Evolutionary conservation across 768 basidiomycete species (phyloP).

Genomic region (Cubamyces lactineus): DNA sequence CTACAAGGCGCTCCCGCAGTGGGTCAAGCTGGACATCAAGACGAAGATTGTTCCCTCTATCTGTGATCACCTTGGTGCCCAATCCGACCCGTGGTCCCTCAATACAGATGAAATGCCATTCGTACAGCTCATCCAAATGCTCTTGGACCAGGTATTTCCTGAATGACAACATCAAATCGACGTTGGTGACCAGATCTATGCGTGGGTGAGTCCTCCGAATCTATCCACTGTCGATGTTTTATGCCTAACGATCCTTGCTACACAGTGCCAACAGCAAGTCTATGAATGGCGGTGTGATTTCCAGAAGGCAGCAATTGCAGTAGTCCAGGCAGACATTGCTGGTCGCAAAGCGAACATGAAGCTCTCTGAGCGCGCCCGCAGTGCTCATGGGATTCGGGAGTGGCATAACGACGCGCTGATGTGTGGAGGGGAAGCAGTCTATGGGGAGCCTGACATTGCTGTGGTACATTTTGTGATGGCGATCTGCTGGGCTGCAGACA

Average conservation of each 20-base stretch:
- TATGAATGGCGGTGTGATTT: slow-evolving; percentile 4
- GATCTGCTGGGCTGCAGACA: background rate
- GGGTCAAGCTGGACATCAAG: slow-evolving; percentile 1
- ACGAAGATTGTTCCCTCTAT: background rate
- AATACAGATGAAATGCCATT: background rate
- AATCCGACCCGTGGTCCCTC: slow-evolving; percentile 3
- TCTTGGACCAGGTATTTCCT: background rate
- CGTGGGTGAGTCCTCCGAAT: background rate
- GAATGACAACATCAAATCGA: background rate
- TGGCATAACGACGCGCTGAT: background rate
- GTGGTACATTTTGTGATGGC: background rate
- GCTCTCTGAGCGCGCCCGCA: background rate
- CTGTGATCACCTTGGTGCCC: background rate
- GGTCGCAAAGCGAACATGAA: background rate
- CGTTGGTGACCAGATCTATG: background rate
- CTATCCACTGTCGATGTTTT: background rate
- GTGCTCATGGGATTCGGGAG: background rate
- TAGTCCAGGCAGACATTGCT: background rate
- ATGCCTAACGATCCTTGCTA: background rate
- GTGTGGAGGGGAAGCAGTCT: background rate
- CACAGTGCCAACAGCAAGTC: slow-evolving; percentile 1
- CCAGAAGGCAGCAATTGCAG: background rate
- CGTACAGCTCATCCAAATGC: background rate
- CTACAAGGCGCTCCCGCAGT: background rate
- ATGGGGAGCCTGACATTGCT: background rate